phyloP scores from a whole-genome alignment of 208 protist species.

The Leishmania lainsoni region DNA sequence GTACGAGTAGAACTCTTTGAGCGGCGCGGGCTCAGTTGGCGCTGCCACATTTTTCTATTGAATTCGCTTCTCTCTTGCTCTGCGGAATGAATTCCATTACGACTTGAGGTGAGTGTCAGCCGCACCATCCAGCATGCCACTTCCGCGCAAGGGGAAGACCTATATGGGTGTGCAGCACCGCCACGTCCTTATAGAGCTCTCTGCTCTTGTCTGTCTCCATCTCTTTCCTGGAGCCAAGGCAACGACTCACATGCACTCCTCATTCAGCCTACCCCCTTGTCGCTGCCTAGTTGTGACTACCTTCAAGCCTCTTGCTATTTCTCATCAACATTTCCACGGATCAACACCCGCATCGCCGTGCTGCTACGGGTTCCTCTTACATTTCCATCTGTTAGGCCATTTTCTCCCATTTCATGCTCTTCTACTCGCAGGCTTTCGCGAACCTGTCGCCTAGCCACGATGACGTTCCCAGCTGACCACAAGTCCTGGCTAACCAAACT shows the following conservation, averaged over 20 bases:
- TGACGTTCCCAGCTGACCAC: constrained; percentile 1
- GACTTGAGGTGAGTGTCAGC: not conserved
- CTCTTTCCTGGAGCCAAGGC: not conserved
- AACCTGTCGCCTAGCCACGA: not conserved
- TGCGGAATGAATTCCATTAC: not conserved
- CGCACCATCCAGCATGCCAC: not conserved
- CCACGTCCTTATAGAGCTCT: not conserved
- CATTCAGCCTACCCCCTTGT: not conserved
- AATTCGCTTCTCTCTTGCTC: not conserved
- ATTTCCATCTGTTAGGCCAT: not conserved
- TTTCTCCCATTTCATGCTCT: not conserved
- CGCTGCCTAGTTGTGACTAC: not conserved
- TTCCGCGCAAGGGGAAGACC: not conserved
- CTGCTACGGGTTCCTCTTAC: not conserved
- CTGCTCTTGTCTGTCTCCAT: not conserved
- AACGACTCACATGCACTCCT: not conserved
- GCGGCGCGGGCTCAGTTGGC: not conserved
- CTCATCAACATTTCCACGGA: not conserved
- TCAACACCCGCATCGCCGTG: not conserved
- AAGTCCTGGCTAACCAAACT: constrained; percentile 57
- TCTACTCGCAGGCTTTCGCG: not conserved
- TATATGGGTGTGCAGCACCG: not conserved
- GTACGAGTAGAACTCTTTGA: not conserved
- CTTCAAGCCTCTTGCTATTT: not conserved
- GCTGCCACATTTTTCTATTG: not conserved